Conservation (phyloP, 2,329 filamentous ascomycete genomes). For the Madurella mycetomatis region DNA sequence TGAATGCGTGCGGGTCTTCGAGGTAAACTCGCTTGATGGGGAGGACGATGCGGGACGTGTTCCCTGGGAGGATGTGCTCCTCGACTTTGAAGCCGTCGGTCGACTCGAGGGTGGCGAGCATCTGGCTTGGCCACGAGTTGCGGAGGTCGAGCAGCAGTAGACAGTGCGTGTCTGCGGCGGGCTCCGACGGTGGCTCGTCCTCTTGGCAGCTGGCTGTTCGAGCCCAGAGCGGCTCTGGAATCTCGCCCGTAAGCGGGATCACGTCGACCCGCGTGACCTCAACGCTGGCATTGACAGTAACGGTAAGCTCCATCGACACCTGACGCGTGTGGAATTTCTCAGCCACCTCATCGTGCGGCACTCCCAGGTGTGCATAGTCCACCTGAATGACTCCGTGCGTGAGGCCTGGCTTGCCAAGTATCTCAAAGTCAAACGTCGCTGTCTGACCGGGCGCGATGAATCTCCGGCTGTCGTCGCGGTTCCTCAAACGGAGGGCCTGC, state of each 20-base stretch:
- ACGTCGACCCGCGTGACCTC: conserved; percentile 78
- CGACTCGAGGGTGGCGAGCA: conserved; percentile 60
- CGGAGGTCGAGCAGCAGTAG: conserved; percentile 77
- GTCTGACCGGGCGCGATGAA: conserved; percentile 64
- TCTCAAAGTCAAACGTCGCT: conserved; percentile 73
- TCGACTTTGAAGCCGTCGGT: conserved; percentile 47
- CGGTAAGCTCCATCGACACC: conserved; percentile 71
- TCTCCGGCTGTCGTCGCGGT: conserved; percentile 46
- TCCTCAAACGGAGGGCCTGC: conserved; percentile 59
- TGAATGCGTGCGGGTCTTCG: conserved; percentile 68
- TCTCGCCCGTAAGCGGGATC: conserved; percentile 63
- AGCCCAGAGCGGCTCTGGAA: conserved; percentile 59
- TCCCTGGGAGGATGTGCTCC: conserved; percentile 59
- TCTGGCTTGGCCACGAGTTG: conserved; percentile 82
- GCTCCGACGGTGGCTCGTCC: conserved; percentile 30
- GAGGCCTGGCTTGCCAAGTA: conserved; percentile 80
- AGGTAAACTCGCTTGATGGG: conserved; percentile 72
- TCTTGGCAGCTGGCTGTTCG: conserved; percentile 34
- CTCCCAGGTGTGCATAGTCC: conserved; percentile 79
- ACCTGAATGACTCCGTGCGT: conserved; percentile 76
- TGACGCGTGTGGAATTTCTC: conserved; percentile 81
- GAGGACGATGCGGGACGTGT: conserved; percentile 70
- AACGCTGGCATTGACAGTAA: conserved; percentile 89
- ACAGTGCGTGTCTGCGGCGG: conserved; percentile 61
- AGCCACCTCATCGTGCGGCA: conserved; percentile 60